Evolutionary conservation across 2,329 filamentous ascomycete species (phyloP), one percentile per base, ranked within the genome.

Genomic region (Beauveria sp.): DNA sequence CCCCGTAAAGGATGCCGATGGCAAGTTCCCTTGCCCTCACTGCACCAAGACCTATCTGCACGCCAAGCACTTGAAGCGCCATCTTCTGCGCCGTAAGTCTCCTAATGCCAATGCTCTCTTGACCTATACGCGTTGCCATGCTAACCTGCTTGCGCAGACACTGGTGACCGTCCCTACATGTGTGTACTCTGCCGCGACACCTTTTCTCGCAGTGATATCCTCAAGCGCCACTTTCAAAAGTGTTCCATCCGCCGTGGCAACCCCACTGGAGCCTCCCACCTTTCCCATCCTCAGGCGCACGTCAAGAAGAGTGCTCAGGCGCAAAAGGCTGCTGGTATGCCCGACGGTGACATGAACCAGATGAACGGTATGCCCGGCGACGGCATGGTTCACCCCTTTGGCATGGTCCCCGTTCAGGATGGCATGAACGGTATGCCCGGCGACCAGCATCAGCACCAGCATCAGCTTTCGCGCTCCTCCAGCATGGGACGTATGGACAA

Each of bases 141-240:
- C 55, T 58, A 58, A 58, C 22, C 22, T 34, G 2, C 9, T 51
- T 43, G 30, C 30, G 51, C 69, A 96, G 93, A 99, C 79, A 97
- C 94, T 64, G 94, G 94, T 70, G 93, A 97, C 75, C 91, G 94
- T 67, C 94, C 94, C 61, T 99, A 99, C 79, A 96, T 96, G 86
- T 99, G 94, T 78, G 91, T 96, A 66, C 82, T 99, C 56, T 99
- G 94, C 81, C 92, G 94, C 75, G 94, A 97, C 76, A 97, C 92
- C 40, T 99, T 99, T 77, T 96, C 91, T 54, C 88, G 94, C 74
- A 96, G 92, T 81, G 94, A 99, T 73, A 97, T 99, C 66, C 80
- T 99, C 70, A 99, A 99, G 82, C 91, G 94, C 66, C 94, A 99
- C 78, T 99, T 97, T 78, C 92, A 97, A 76, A 99, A 99, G 80